Percentiles rank a stretch among this genome's conserved stretches.
Evolutionary conservation across 2,329 filamentous ascomycete species (phyloP).

Genomic region (Pestalotiopsis sp.): DNA sequence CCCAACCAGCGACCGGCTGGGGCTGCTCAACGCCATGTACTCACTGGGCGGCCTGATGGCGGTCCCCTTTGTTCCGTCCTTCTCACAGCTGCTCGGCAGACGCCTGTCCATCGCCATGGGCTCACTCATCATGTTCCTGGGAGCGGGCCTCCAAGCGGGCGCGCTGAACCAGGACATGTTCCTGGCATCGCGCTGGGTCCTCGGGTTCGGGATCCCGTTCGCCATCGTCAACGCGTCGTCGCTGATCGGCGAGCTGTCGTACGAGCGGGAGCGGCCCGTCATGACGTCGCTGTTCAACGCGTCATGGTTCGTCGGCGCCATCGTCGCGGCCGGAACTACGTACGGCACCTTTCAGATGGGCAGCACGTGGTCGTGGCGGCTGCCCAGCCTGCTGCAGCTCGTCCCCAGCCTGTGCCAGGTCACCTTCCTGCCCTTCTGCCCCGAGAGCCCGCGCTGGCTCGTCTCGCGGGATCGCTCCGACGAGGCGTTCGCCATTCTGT

Average conservation of each 20-base stretch:
- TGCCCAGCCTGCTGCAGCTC: slow-evolving; percentile 44
- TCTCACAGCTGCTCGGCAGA: slow-evolving; percentile 41
- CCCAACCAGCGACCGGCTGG: slow-evolving; percentile 39
- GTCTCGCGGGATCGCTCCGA: slow-evolving; percentile 42
- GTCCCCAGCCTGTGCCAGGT: slow-evolving; percentile 29
- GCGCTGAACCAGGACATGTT: slow-evolving; percentile 46
- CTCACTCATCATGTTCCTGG: slow-evolving; percentile 15
- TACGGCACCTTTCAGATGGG: slow-evolving; percentile 45
- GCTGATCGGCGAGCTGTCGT: slow-evolving; percentile 55
- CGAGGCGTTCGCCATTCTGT: slow-evolving; percentile 42
- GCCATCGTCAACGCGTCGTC: slow-evolving; percentile 39
- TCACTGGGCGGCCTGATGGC: slow-evolving; percentile 45
- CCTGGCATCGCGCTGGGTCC: slow-evolving; percentile 47
- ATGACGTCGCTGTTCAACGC: slow-evolving; percentile 58
- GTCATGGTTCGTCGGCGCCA: slow-evolving; percentile 51
- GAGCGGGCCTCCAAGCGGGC: slow-evolving; percentile 46
- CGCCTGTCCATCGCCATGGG: slow-evolving; percentile 49
- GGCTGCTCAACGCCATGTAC: slow-evolving; percentile 45
- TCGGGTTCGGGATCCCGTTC: slow-evolving; percentile 49
- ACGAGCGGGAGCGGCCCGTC: slow-evolving; percentile 55
- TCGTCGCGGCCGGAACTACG: slow-evolving; percentile 44
- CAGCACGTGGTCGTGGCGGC: slow-evolving; percentile 41
- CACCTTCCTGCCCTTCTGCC: slow-evolving; percentile 43
- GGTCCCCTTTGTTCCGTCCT: slow-evolving; percentile 40
- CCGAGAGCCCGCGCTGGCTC: slow-evolving; percentile 45